Evolutionary conservation across 2,329 filamentous ascomycete genomes (phyloP).

Genomic region (Aspergillus fischeri): DNA sequence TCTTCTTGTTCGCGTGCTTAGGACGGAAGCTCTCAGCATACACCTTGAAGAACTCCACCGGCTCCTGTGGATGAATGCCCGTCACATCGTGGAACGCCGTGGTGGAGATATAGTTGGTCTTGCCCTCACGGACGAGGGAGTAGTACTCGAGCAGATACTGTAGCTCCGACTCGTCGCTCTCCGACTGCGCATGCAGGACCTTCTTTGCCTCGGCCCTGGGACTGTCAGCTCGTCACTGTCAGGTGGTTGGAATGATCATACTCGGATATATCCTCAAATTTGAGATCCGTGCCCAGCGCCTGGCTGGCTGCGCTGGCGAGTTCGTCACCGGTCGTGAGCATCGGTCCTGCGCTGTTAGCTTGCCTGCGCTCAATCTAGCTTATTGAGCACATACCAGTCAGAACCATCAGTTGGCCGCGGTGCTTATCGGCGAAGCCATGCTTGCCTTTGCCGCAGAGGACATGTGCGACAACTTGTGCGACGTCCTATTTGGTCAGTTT

Average conservation of each 20-base stretch:
- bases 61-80: slow-evolving; percentile 44
- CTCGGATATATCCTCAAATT: slow-evolving; percentile 47
- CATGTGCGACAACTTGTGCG: slow-evolving; percentile 46
- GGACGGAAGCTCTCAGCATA: slow-evolving; percentile 38
- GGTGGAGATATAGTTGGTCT: slow-evolving; percentile 53
- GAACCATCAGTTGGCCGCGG: slow-evolving; percentile 50
- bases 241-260: slow-evolving; percentile 16
- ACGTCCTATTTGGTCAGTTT: slow-evolving; percentile 36
- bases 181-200: slow-evolving; percentile 37
- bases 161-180: slow-evolving; percentile 38
- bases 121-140: slow-evolving; percentile 50
- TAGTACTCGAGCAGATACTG: slow-evolving; percentile 52
- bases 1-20: background rate
- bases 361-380: background rate
- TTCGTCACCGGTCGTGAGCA: slow-evolving; percentile 45
- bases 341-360: slow-evolving; percentile 40
- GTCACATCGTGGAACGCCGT: slow-evolving; percentile 50
- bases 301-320: slow-evolving; percentile 45
- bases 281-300: slow-evolving; percentile 39
- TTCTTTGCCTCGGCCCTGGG: slow-evolving; percentile 29
- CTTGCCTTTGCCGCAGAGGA: slow-evolving; percentile 46
- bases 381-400: slow-evolving; percentile 37
- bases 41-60: slow-evolving; percentile 47
- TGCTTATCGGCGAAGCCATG: slow-evolving; percentile 50
- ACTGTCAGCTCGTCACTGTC: background rate